These are phyloP conservation scores for Ophiostoma fasciatum DNA, from an alignment of 2,329 filamentous ascomycete genomes.

Conservation along the genomic window DNA sequence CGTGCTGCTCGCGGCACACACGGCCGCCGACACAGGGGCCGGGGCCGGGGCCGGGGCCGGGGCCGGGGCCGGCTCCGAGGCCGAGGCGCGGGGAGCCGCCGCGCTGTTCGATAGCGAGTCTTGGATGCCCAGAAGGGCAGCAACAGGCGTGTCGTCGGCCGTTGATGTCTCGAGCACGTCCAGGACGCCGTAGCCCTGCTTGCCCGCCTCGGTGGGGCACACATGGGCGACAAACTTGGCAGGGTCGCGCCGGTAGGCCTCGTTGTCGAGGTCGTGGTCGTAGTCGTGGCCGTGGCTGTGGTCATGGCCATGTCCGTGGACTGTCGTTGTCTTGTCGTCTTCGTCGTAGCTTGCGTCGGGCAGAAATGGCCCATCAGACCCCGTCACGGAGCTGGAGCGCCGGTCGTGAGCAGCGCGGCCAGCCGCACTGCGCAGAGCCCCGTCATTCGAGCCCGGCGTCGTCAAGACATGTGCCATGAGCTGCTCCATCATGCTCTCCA, in stretches of 20 bases:
- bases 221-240: slow-evolving; percentile 2
- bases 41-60: no score
- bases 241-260: neutral
- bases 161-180: slow-evolving; percentile 17
- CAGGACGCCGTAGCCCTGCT: slow-evolving; percentile 11
- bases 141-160: slow-evolving; percentile 17
- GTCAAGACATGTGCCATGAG: slow-evolving; percentile 25
- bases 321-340: neutral
- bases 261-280: neutral
- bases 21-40: no score
- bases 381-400: no score
- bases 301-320: neutral
- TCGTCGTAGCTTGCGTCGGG: neutral
- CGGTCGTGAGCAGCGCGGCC: no score
- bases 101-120: slow-evolving; percentile 10
- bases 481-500: slow-evolving; percentile 32
- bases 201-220: slow-evolving; percentile 5
- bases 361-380: no score
- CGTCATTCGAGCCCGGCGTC: slow-evolving; percentile 9
- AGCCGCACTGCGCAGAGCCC: no score
- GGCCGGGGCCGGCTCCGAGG: neutral
- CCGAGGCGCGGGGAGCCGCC: slow-evolving; percentile 9
- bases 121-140: slow-evolving; percentile 16
- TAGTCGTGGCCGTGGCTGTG: neutral
- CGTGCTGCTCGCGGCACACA: no score